phyloP scores from a whole-genome alignment of 345 rosid genomes.

The Citrus mangshanensis region DNA sequence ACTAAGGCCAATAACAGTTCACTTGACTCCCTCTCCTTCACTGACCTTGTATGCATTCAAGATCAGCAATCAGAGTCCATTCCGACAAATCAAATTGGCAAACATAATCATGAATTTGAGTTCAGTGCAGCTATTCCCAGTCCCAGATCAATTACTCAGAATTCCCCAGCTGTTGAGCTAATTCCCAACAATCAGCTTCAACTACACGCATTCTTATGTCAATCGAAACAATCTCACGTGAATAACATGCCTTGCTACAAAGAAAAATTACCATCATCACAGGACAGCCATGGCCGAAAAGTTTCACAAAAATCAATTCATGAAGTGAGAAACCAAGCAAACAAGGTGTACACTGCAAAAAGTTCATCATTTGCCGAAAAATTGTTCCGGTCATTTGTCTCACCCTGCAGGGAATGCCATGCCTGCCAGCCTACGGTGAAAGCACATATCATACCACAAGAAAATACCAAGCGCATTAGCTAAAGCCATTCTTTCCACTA shows the following conservation, averaged over 20 bases:
- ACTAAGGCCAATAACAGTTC: conserved; percentile 28
- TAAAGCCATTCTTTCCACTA: background rate
- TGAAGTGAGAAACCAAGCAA: conserved; percentile 24
- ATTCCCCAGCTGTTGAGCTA: background rate
- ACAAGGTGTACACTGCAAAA: conserved; percentile 11
- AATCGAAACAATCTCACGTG: conserved; percentile 8
- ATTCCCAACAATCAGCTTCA: conserved; percentile 16
- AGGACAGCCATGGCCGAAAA: background rate
- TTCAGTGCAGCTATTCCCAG: conserved; percentile 9
- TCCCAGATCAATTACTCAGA: conserved; percentile 7
- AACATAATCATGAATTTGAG: conserved; percentile 27
- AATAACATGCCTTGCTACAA: conserved; percentile 12
- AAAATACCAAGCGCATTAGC: conserved; percentile 8
- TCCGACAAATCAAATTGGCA: background rate
- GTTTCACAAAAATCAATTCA: conserved; percentile 9
- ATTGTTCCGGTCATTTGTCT: conserved; percentile 29
- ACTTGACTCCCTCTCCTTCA: conserved; percentile 34
- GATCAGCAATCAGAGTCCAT: conserved; percentile 27
- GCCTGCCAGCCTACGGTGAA: conserved; percentile 24
- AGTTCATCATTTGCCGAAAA: conserved; percentile 25
- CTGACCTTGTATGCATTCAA: conserved; percentile 39
- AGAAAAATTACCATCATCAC: background rate
- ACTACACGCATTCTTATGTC: conserved; percentile 14
- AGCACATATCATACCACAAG: background rate
- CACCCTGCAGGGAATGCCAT: conserved; percentile 44